Percentiles rank a stretch among this genome's conserved stretches.
Conservation (phyloP, 345 rosid species). For the Punica granatum region DNA sequence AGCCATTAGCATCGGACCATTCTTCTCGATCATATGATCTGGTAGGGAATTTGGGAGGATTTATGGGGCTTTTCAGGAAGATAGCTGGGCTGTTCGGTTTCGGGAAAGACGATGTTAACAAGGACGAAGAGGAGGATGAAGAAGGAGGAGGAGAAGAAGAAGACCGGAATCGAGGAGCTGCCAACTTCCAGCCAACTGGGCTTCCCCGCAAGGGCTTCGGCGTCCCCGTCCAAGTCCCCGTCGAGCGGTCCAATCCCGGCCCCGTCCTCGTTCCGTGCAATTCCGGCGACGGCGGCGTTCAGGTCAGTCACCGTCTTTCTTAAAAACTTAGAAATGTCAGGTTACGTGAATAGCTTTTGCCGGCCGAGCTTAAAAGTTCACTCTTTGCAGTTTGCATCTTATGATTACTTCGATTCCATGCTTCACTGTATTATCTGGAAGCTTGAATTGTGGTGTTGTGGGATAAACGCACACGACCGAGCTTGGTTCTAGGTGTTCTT, state of each 20-base stretch:
- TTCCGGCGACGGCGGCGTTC: slow-evolving; percentile 84
- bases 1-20: background rate
- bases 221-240: slow-evolving; percentile 72
- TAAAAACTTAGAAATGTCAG: background rate
- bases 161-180: slow-evolving; percentile 13
- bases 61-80: slow-evolving; percentile 77
- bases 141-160: slow-evolving; percentile 25
- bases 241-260: slow-evolving; percentile 56
- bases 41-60: background rate
- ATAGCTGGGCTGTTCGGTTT: slow-evolving; percentile 79
- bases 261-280: slow-evolving; percentile 59
- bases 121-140: slow-evolving; percentile 38
- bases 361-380: background rate
- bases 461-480: no score
- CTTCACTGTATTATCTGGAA: background rate
- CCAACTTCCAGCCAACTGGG: slow-evolving; percentile 50
- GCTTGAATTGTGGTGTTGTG: background rate
- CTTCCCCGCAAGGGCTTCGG: slow-evolving; percentile 73
- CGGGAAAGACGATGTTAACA: slow-evolving; percentile 52
- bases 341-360: background rate
- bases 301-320: slow-evolving; percentile 34
- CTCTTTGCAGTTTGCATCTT: background rate
- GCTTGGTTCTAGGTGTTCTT: no score
- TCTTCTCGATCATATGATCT: slow-evolving; percentile 1
- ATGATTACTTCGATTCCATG: background rate